A percentile compares a stretch with the other conserved stretches of the same genome.
Conservation (phyloP, 176 grass and related monocot genomes). For the Bonia amplexicaulis region DNA sequence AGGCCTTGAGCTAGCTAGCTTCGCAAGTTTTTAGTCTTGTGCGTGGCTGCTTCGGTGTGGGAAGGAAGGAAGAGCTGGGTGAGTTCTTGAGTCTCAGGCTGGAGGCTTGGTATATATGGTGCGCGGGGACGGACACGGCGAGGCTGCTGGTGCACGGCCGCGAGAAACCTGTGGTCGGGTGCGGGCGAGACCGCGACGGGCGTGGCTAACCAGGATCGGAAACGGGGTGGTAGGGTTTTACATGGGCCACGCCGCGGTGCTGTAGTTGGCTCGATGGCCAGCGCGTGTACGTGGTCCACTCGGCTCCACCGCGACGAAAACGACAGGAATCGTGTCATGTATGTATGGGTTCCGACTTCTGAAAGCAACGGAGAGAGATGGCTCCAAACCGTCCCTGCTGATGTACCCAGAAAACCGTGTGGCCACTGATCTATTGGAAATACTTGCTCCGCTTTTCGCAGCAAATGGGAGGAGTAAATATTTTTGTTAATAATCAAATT, state of each 20-base stretch:
- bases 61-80: background rate
- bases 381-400: background rate
- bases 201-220: background rate
- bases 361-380: background rate
- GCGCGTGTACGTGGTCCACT: background rate
- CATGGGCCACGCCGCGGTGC: background rate
- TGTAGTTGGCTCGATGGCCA: conserved; percentile 3
- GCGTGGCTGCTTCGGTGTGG: background rate
- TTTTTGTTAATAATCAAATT: background rate
- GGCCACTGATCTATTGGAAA: background rate
- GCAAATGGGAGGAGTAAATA: background rate
- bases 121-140: background rate
- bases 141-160: background rate
- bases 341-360: background rate
- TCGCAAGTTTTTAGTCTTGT: background rate
- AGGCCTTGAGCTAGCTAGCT: background rate
- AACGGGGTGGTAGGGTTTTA: background rate
- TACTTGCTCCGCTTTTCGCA: background rate
- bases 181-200: background rate
- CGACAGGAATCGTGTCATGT: background rate
- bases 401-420: background rate
- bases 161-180: background rate
- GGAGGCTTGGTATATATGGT: conserved; percentile 19
- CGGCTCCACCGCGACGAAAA: background rate
- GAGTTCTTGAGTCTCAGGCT: background rate